A percentile compares a stretch with the other conserved stretches of the same genome.
phyloP scores from a whole-genome alignment of 2,329 filamentous ascomycete genomes.

The Penicillium corylophilum region DNA sequence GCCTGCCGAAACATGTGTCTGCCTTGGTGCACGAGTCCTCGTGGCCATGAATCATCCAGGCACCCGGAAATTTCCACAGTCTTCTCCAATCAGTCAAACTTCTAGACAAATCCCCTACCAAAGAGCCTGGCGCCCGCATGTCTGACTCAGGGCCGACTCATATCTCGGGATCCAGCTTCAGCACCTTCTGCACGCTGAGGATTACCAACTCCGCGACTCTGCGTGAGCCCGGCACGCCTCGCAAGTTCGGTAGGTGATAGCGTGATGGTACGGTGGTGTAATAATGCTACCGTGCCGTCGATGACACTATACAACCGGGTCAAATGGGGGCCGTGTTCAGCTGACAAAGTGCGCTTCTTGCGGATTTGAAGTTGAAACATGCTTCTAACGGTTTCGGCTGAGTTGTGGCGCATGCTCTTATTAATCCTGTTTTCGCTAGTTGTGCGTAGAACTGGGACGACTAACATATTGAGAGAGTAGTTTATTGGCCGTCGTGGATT shows the following conservation, averaged over 20 bases:
- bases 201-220: not conserved
- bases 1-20: not conserved
- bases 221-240: not conserved
- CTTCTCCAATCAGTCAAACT: conserved; percentile 5
- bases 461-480: not conserved
- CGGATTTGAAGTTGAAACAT: conserved; percentile 17
- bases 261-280: not conserved
- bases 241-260: not conserved
- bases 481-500: not conserved
- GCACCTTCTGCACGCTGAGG: not conserved
- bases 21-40: conserved; percentile 5
- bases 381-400: not conserved
- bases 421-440: not conserved
- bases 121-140: conserved; percentile 9
- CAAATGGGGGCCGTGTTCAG: conserved; percentile 1
- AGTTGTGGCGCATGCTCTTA: not conserved
- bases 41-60: conserved; percentile 5
- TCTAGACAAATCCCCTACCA: conserved; percentile 6
- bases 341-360: not conserved
- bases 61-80: conserved; percentile 4
- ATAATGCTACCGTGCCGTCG: conserved; percentile 3
- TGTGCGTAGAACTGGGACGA: not conserved
- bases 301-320: conserved; percentile 5
- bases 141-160: conserved; percentile 18
- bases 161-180: not conserved